Percentiles rank a stretch among this genome's conserved stretches.
Conservation (phyloP, 2,329 filamentous ascomycete species). For the Venturiaceae sp. region DNA sequence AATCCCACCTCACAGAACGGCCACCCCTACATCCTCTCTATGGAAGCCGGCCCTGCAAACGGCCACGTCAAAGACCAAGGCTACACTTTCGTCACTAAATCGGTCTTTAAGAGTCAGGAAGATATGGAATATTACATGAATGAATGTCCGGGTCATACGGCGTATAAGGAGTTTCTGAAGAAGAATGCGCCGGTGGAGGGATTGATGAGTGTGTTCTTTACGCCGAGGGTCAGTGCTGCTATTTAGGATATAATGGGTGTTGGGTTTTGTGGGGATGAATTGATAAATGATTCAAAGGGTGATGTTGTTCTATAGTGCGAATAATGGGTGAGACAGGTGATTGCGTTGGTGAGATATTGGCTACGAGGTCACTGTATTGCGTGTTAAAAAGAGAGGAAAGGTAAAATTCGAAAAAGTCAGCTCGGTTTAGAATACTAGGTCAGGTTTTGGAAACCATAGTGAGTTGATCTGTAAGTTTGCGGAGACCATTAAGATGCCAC, state of each 20-base stretch:
- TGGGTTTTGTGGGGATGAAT: neutral
- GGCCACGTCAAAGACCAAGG: slow-evolving; percentile 53
- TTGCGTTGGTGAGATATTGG: too few relatives aligned
- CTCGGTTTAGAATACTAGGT: too few relatives aligned
- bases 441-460: too few relatives aligned
- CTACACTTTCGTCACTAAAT: slow-evolving; percentile 56
- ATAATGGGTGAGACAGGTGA: too few relatives aligned
- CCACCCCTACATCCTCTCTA: slow-evolving; percentile 57
- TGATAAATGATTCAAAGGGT: too few relatives aligned
- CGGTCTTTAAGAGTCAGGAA: slow-evolving; percentile 52
- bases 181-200: neutral
- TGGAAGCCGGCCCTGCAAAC: slow-evolving; percentile 43
- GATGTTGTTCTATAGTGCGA: too few relatives aligned
- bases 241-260: neutral
- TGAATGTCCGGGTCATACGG: slow-evolving; percentile 44
- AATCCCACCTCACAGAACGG: slow-evolving; percentile 44
- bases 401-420: too few relatives aligned
- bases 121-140: slow-evolving; percentile 64
- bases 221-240: neutral
- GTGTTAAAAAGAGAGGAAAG: too few relatives aligned
- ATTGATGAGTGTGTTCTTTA: neutral
- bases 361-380: too few relatives aligned
- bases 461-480: too few relatives aligned
- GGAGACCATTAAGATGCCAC: too few relatives aligned
- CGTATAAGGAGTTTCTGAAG: slow-evolving; percentile 30